Evolutionary conservation across 306 rosid species (phyloP), one percentile per base, ranked within the genome.

Genomic region (Inga laurina): DNA sequence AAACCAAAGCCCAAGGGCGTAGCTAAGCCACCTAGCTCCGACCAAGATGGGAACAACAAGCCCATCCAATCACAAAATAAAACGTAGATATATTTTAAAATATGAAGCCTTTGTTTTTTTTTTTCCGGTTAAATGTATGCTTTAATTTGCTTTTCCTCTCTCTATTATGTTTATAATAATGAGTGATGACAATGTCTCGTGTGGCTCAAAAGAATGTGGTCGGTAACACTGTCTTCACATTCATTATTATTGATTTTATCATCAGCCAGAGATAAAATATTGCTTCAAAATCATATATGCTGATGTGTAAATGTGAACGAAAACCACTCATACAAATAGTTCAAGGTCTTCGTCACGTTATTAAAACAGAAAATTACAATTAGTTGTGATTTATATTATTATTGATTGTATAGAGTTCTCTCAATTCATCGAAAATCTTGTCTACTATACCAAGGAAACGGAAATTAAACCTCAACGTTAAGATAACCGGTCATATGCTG

Each of bases 31-130:
- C 24, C 86, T 0, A 7, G 27, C 6, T 0, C 9, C 4, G 80
- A 37, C 10, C 8, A 37, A 7, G 74, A 66, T 15, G 22, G 72
- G n/a, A 16, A 73, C 24, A 7, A 73, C 24, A 81, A 59, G 5
- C 86, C 83, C 37, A 43, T 84, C 22, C 92, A 87, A 81, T 48
- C 87, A 41, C 85, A 77, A 51, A 75, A 87, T 37, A 85, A 49
- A 43, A 7, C 7, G 13, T 46, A 12, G 75, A 79, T 12, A 70
- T 19, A 19, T 24, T 46, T 66, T 86, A 84, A 21, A 1, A 19
- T 57, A n/a, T 62, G n/a, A 27, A 14, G 41, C 49, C 78, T 39
- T 44, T n/a, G 34, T 54, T 3, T 19, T 8, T n/a, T 21, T n/a
- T 21, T 9, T 0, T 2, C 2, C 34, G 2, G 8, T n/a, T 0